Evolutionary conservation across 345 rosid species (phyloP), one percentile per base, ranked within the genome.

Genomic region (Eucalyptus cloeziana): DNA sequence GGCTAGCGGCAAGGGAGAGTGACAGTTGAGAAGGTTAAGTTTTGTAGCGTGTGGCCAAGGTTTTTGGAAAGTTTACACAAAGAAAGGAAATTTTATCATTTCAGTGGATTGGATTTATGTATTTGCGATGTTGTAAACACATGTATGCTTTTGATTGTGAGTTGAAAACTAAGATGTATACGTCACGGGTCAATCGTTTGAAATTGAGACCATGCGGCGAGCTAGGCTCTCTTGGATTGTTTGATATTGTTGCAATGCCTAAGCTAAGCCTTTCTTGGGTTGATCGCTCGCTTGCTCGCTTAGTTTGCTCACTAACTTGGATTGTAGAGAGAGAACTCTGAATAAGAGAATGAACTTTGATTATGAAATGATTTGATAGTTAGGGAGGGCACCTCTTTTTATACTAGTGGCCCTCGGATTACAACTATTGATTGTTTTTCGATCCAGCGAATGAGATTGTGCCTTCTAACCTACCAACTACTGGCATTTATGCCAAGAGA

Each of bases 201-300:
- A 9, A 19, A 52, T 8, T 0, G 2, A 52, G 58, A 21, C 5
- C 10, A 0, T 21, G 10, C 0, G 8, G 54, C 3, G 3, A 50
- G 21, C 8, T 52, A 52, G 56, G 56, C 56, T 52, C 10, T 52
- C 24, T 52, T 52, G 4, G 10, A 19, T 52, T 0, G 10, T 19
- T 52, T 52, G 24, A 0, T 19, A 52, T 52, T 52, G 2, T 52
- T 19, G 24, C 1, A 52, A 0, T 52, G 56, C 4, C 2, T 52
- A 52, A 52, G 24, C 10, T 19, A 52, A 52, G 1, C 56, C 56
- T 52, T 52, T 52, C 10, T 52, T 52, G 22, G 22, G 56, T 19
- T 2, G 10, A 52, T 52, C 0, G 24, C 56, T 51, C 4, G 2
- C 1, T 51, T 51, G 21, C 22, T 51, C 0, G 2, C 56, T 51